These are phyloP conservation scores for Sclerospora graminicola DNA, from an alignment of 352 stramenopile genomes.

Conservation along the genomic window DNA sequence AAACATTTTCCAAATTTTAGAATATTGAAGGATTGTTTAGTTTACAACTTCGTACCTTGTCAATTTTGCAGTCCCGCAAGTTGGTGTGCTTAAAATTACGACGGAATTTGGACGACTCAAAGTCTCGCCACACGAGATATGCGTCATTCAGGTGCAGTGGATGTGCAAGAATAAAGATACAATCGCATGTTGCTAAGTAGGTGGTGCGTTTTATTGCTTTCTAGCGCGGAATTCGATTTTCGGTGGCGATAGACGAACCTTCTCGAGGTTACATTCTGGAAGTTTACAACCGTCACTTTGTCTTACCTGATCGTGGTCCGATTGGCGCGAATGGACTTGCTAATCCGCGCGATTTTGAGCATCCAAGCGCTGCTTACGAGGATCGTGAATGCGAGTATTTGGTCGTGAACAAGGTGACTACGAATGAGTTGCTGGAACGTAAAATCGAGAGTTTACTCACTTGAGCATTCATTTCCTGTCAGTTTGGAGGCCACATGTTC, in stretches of 20 bases:
- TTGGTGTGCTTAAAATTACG: conserved; percentile 82
- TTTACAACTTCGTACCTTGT: neutral
- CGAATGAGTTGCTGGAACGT: neutral
- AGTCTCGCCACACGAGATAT: conserved; percentile 87
- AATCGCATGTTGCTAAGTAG: neutral
- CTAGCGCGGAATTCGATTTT: conserved; percentile 90
- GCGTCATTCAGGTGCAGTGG: conserved; percentile 82
- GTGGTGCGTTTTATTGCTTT: neutral
- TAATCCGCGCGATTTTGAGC: conserved; percentile 92
- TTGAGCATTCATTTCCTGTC: neutral
- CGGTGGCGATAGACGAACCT: conserved; percentile 73
- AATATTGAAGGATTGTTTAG: neutral
- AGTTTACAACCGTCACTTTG: conserved; percentile 93
- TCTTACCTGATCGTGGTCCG: conserved; percentile 90
- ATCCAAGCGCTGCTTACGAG: conserved; percentile 86
- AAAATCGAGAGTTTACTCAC: neutral
- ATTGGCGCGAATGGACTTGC: conserved; percentile 95
- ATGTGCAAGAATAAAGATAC: neutral
- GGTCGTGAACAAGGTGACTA: conserved; percentile 63
- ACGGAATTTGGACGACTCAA: conserved; percentile 90
- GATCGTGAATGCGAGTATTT: conserved; percentile 70
- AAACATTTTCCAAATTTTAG: neutral
- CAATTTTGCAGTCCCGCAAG: conserved; percentile 75
- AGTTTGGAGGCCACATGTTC: conserved; percentile 88
- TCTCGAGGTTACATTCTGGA: conserved; percentile 93